A percentile compares a stretch with the other conserved stretches of the same genome.
Evolutionary conservation across 2,329 filamentous ascomycete species (phyloP).

Genomic region (Meredithiella fracta): DNA sequence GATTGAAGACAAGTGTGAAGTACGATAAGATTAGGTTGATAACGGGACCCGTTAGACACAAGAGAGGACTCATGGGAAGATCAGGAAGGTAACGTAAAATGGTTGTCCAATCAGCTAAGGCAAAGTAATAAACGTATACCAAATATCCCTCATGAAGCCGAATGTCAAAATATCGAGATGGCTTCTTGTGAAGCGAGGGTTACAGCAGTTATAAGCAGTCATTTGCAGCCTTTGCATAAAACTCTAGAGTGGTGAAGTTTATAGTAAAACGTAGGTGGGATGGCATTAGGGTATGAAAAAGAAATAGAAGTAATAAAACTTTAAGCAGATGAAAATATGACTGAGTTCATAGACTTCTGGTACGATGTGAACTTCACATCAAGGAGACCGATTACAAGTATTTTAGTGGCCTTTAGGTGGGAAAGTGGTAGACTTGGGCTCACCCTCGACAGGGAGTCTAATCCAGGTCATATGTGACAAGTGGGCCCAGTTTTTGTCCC

Average conservation of each 20-base stretch:
- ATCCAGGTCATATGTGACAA: conserved; percentile 63
- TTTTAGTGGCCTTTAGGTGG: conserved; percentile 35
- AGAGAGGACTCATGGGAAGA: too few species aligned
- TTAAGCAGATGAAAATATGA: neutral
- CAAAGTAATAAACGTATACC: too few species aligned
- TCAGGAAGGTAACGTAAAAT: too few species aligned
- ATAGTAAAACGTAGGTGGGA: neutral
- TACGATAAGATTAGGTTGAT: too few species aligned
- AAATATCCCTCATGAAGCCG: neutral
- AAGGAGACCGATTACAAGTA: neutral
- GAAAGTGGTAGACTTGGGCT: conserved; percentile 54
- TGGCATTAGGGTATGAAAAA: neutral
- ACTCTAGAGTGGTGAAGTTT: neutral
- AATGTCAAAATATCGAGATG: neutral
- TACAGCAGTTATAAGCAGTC: neutral
- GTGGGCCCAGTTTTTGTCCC: conserved; percentile 74
- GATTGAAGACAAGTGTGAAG: too few species aligned
- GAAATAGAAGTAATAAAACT: neutral
- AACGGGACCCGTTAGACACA: too few species aligned
- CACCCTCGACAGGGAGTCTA: conserved; percentile 50
- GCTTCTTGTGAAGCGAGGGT: neutral
- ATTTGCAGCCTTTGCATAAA: neutral
- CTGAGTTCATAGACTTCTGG: too few species aligned
- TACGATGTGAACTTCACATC: neutral
- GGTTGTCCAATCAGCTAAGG: too few species aligned